Percentiles rank a stretch among this genome's conserved stretches.
phyloP scores from a whole-genome alignment of 805 yeast species.

The Metschnikowia drakensbergensis region DNA sequence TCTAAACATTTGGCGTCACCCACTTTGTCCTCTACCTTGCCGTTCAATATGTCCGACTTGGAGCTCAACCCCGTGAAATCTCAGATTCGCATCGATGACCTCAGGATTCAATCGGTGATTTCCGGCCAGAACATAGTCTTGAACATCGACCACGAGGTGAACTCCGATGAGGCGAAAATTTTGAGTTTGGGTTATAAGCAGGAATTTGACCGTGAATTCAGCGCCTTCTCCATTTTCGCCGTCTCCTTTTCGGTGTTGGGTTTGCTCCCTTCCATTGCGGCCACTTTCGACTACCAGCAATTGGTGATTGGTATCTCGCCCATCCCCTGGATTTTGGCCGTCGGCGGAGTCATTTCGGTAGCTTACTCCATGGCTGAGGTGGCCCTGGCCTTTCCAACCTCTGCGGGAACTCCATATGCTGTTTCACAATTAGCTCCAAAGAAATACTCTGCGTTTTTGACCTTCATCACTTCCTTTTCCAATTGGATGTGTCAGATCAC shows the following conservation, averaged over 20 bases:
- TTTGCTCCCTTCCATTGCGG: constrained; percentile 60
- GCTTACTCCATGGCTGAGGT: constrained; percentile 64
- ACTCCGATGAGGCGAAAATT: constrained; percentile 49
- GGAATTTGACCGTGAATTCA: constrained; percentile 58
- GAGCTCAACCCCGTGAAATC: constrained; percentile 21
- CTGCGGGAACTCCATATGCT: constrained; percentile 69
- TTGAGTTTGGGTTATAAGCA: constrained; percentile 60
- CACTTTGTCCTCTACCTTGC: too few relatives aligned
- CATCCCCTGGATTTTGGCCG: constrained; percentile 55
- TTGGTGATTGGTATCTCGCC: constrained; percentile 62
- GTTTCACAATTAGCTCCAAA: constrained; percentile 60
- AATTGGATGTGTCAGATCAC: constrained; percentile 66
- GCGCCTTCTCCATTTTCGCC: constrained; percentile 54
- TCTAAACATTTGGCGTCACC: too few relatives aligned
- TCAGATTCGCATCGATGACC: constrained; percentile 33
- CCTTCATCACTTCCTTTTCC: constrained; percentile 64
- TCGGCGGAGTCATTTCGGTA: constrained; percentile 52
- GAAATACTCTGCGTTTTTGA: constrained; percentile 46
- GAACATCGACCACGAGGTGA: constrained; percentile 47
- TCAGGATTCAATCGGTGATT: constrained; percentile 34
- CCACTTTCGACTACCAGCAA: constrained; percentile 58
- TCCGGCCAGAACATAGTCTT: constrained; percentile 37
- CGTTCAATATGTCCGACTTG: constrained; percentile 6
- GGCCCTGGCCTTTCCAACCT: constrained; percentile 62
- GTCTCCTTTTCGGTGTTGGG: constrained; percentile 65